phyloP scores from a whole-genome alignment of 2,329 filamentous ascomycete species.

The Capronia epimyces region DNA sequence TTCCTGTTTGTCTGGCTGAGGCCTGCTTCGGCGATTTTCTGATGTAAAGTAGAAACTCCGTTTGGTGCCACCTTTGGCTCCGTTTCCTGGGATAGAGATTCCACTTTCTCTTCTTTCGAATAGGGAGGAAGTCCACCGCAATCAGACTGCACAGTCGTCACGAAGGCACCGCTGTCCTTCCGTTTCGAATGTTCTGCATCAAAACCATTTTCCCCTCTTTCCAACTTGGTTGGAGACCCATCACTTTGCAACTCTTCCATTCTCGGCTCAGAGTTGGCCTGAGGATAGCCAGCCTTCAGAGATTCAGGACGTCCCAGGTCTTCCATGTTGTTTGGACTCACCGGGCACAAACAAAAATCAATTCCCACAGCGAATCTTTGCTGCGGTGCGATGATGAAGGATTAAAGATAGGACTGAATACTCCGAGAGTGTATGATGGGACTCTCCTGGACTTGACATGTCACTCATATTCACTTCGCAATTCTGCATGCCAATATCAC shows the following conservation, averaged over 20 bases:
- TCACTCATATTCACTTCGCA: not conserved
- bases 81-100: not conserved
- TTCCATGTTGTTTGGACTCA: not conserved
- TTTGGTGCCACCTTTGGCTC: not conserved
- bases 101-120: not conserved
- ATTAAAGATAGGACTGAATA: not conserved
- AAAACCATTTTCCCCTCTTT: not conserved
- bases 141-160: not conserved
- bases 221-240: not conserved
- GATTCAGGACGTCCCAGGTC: not conserved
- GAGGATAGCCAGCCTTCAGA: not conserved
- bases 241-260: not conserved
- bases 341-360: not conserved
- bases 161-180: not conserved
- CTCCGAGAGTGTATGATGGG: not conserved
- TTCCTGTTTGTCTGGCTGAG: not conserved
- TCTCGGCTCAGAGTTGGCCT: not conserved
- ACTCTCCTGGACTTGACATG: not conserved
- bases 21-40: not conserved
- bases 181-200: not conserved
- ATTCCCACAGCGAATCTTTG: not conserved
- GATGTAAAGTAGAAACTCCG: not conserved
- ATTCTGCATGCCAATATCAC: not conserved
- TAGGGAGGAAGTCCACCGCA: not conserved
- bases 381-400: not conserved